A percentile compares a stretch with the other conserved stretches of the same genome.
Conservation (phyloP, 2,329 filamentous ascomycete genomes). For the Xylaria sp. region DNA sequence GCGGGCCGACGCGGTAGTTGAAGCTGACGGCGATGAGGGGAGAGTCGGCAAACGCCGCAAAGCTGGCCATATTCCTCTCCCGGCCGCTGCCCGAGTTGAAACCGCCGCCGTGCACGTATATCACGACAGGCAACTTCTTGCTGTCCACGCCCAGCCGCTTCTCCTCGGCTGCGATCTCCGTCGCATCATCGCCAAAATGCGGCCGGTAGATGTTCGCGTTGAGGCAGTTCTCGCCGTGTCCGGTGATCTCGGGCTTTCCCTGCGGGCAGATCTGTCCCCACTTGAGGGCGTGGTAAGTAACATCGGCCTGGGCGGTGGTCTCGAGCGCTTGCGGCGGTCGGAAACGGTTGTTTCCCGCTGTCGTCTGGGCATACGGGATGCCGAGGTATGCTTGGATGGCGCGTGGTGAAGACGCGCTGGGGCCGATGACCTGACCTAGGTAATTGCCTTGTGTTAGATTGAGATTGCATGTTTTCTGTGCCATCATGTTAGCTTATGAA, state of each 20-base stretch:
- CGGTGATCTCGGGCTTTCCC: constrained; percentile 38
- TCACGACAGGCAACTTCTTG: constrained; percentile 58
- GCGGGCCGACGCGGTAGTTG: constrained; percentile 71
- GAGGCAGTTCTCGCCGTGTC: constrained; percentile 62
- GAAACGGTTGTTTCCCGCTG: constrained; percentile 57
- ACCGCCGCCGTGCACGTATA: constrained; percentile 71
- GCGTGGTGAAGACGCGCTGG: constrained; percentile 49
- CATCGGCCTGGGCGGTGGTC: constrained; percentile 38
- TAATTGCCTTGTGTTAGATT: constrained; percentile 55
- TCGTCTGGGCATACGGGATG: constrained; percentile 59
- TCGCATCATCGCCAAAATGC: constrained; percentile 44
- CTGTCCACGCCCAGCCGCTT: constrained; percentile 43
- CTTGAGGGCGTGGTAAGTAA: constrained; percentile 47
- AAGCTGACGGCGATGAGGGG: constrained; percentile 68
- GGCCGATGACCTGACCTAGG: constrained; percentile 50
- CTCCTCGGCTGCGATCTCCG: constrained; percentile 34
- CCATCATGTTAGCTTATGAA: constrained; percentile 37
- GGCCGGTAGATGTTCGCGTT: constrained; percentile 63
- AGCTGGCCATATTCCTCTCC: constrained; percentile 68
- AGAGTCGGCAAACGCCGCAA: constrained; percentile 64
- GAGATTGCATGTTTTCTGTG: constrained; percentile 45
- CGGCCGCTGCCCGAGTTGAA: constrained; percentile 66
- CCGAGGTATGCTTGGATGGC: constrained; percentile 60
- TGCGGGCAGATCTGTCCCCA: constrained; percentile 54
- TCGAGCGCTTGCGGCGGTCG: constrained; percentile 52